Evolutionary conservation across 2,329 filamentous ascomycete species (phyloP).

Genomic region (Dryadomyces sulphureus): DNA sequence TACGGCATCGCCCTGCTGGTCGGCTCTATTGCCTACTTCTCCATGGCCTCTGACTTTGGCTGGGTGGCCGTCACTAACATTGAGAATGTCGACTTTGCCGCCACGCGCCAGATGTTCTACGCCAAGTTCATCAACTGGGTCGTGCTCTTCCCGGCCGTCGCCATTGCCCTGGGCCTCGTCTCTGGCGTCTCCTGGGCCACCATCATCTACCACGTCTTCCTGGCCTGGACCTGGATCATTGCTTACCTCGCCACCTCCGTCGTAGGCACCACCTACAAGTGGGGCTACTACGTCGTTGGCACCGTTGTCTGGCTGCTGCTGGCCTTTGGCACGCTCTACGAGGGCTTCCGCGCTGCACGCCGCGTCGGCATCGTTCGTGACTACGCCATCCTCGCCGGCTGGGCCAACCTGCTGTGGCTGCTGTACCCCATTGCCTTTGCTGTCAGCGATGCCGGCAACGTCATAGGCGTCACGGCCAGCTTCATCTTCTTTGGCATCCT

Average conservation of each 20-base stretch:
- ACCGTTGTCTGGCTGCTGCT: constrained; percentile 31
- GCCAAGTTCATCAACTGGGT: constrained; percentile 41
- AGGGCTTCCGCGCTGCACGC: constrained; percentile 22
- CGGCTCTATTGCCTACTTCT: constrained; percentile 35
- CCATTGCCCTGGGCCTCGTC: constrained; percentile 30
- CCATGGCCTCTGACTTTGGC: constrained; percentile 35
- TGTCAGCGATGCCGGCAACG: constrained; percentile 35
- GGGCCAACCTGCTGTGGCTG: constrained; percentile 36
- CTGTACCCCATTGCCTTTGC: constrained; percentile 40
- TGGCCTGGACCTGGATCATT: constrained; percentile 36
- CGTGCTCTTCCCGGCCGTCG: constrained; percentile 30
- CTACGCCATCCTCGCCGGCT: constrained; percentile 29
- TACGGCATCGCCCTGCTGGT: constrained; percentile 33
- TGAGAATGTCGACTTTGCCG: constrained; percentile 17
- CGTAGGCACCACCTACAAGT: constrained; percentile 36
- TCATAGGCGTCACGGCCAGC: constrained; percentile 28
- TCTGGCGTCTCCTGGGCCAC: constrained; percentile 41
- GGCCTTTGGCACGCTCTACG: constrained; percentile 25
- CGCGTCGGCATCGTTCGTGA: constrained; percentile 28
- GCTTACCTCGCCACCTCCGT: constrained; percentile 33
- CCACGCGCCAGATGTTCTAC: constrained; percentile 36
- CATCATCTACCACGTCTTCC: constrained; percentile 32
- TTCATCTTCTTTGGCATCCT: constrained; percentile 40
- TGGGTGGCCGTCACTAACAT: constrained; percentile 21
- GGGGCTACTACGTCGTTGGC: constrained; percentile 42